These are phyloP conservation scores for Neofusicoccum kwambonambiense DNA, from an alignment of 2,329 filamentous ascomycete genomes.

Conservation along the genomic window DNA sequence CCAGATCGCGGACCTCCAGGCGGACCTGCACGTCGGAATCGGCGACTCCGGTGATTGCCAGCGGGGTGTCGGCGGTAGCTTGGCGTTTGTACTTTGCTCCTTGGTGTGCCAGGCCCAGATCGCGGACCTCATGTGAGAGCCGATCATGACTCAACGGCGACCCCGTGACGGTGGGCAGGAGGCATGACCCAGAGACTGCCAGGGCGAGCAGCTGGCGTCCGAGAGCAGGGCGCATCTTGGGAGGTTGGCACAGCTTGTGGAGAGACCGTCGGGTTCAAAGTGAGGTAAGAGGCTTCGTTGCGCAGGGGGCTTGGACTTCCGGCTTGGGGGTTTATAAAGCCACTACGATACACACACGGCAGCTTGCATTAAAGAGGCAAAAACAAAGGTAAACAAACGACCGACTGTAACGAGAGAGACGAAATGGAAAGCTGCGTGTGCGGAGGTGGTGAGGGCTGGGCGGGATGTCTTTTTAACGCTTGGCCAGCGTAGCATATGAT, in stretches of 20 bases:
- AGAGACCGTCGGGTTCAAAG: neutral
- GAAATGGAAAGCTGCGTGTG: neutral
- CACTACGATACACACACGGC: neutral
- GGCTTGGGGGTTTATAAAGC: neutral
- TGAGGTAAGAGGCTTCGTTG: neutral
- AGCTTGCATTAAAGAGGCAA: neutral
- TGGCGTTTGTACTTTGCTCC: neutral
- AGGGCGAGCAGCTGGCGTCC: neutral
- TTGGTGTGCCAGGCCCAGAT: neutral
- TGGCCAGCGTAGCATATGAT: slow-evolving; percentile 11
- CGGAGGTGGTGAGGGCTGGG: neutral
- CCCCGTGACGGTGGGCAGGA: neutral
- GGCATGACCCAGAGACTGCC: slow-evolving; percentile 6
- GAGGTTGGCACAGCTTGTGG: neutral
- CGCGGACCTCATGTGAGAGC: neutral
- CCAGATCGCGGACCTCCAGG: slow-evolving; percentile 66
- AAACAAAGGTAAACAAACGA: slow-evolving; percentile 6
- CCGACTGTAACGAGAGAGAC: slow-evolving; percentile 1
- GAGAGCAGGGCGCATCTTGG: neutral
- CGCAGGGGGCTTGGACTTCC: neutral
- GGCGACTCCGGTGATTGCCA: slow-evolving; percentile 25
- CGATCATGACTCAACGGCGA: neutral
- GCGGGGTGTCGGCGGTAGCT: neutral
- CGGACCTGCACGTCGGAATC: slow-evolving; percentile 43
- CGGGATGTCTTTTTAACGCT: slow-evolving; percentile 10